Conservation (phyloP, 352 stramenopile species). For the Phytophthora niederhauseri region DNA sequence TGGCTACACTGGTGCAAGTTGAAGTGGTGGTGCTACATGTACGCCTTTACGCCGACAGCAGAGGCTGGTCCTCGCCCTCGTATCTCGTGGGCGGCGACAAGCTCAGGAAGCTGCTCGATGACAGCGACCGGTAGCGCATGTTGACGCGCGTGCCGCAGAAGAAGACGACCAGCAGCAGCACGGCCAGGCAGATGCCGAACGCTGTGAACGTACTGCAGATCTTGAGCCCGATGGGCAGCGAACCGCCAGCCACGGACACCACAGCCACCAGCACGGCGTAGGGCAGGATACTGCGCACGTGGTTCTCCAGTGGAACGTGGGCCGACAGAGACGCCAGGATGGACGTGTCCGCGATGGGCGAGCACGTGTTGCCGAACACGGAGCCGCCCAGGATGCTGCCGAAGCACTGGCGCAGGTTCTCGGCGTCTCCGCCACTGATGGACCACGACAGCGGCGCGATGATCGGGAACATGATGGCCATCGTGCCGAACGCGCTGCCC, state of each 20-base stretch:
- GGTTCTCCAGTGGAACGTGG: slow-evolving; percentile 79
- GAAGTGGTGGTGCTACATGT: background rate
- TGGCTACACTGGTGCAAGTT: slow-evolving; percentile 26
- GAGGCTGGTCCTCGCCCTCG: slow-evolving; percentile 53
- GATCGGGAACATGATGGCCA: slow-evolving; percentile 95
- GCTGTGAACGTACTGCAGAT: slow-evolving; percentile 81
- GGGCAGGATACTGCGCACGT: slow-evolving; percentile 85
- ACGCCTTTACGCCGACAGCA: slow-evolving; percentile 42
- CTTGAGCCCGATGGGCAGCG: slow-evolving; percentile 73
- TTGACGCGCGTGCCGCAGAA: slow-evolving; percentile 84
- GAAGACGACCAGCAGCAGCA: slow-evolving; percentile 78
- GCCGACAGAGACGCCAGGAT: slow-evolving; percentile 88
- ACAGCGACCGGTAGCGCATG: slow-evolving; percentile 76
- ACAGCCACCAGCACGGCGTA: slow-evolving; percentile 79
- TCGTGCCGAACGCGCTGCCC: slow-evolving; percentile 90
- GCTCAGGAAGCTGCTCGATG: slow-evolving; percentile 76
- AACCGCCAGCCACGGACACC: slow-evolving; percentile 71
- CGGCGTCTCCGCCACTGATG: slow-evolving; percentile 76
- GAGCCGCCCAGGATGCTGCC: slow-evolving; percentile 87
- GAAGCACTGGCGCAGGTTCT: slow-evolving; percentile 90
- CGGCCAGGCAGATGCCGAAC: slow-evolving; percentile 75
- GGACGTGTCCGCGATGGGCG: slow-evolving; percentile 94
- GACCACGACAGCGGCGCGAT: slow-evolving; percentile 86
- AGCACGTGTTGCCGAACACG: slow-evolving; percentile 91
- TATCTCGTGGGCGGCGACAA: slow-evolving; percentile 64